Evolutionary conservation across 2,329 filamentous ascomycete species (phyloP), one percentile per base, ranked within the genome.

Genomic region (Eutypella sp.): DNA sequence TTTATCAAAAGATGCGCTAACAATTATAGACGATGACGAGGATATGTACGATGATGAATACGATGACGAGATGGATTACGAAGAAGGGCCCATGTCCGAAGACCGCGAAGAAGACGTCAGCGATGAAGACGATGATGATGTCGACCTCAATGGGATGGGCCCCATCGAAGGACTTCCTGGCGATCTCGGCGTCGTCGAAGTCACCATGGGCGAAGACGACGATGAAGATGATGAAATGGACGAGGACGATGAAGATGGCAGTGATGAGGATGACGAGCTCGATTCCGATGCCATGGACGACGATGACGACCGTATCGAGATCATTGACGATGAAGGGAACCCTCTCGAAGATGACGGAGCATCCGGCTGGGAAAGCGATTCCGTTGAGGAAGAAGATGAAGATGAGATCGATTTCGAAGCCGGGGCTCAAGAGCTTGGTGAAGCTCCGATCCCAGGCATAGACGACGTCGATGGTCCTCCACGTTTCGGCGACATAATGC

Each of bases 31-130:
- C 49, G 89, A 90, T 44, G 89, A 92, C 46, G 88, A 92, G 56
- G 89, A 93, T 57, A 93, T 96, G 87, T 95, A 96, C 56, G 87
- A 90, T 42, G 90, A 93, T 49, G 89, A 91, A 45, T 88, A 89
- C 48, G 92, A 89, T 56, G 89, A 96, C 31, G 92, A 95, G 54
- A 93, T 96, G 82, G 89, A 95, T 45, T 96, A 95, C 57, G 78
- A 74, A 19, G 89, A 93, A 38, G 87, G 92, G 54, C 42, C 19
- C 87, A 39, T 39, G 60, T 83, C 83, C 0, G 79, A 78, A 52
- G 87, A 92, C 59, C 88, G 88, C 47, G 87, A 90, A 58, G 88
- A 93, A 55, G 86, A 92, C 46, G 83, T 96, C 47, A 96, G 91
- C 58, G 92, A 95, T 59, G 88, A 93, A 47, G 89, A 95, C 49